phyloP scores from a whole-genome alignment of 1,284 basidiomycete genomes.

The Ceratobasidium papillatum region DNA sequence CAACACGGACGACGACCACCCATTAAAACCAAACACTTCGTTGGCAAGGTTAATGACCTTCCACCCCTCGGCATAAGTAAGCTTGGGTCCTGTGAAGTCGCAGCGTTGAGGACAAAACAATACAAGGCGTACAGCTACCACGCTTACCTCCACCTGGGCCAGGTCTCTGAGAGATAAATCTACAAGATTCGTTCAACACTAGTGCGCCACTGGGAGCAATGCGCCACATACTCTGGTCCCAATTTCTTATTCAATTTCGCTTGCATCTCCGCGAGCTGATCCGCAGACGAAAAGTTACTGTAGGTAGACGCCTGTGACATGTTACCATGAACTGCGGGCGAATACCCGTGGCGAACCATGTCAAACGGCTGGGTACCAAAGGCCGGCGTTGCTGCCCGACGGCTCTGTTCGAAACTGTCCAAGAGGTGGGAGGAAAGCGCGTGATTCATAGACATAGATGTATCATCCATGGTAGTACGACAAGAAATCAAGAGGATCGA shows the following conservation, averaged over 20 bases:
- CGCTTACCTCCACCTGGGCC: slow-evolving; percentile 75
- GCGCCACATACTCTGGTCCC: slow-evolving; percentile 80
- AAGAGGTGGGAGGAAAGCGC: slow-evolving; percentile 25
- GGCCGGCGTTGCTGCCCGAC: slow-evolving; percentile 37
- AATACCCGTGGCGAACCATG: slow-evolving; percentile 6
- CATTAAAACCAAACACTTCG: slow-evolving; percentile 98
- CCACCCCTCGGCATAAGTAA: slow-evolving; percentile 98
- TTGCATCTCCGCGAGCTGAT: slow-evolving; percentile 78
- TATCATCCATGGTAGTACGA: slow-evolving; percentile 9
- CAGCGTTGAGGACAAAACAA: background rate
- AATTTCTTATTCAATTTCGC: slow-evolving; percentile 86
- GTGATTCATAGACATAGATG: slow-evolving; percentile 37
- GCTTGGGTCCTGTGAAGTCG: slow-evolving; percentile 64
- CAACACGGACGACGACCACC: slow-evolving; percentile 91
- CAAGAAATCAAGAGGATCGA: background rate
- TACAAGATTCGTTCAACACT: background rate
- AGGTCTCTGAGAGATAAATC: slow-evolving; percentile 77
- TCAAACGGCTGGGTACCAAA: slow-evolving; percentile 23
- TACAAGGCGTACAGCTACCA: background rate
- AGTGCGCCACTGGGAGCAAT: background rate
- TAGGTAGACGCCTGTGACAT: slow-evolving; percentile 12
- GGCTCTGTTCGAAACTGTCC: slow-evolving; percentile 30
- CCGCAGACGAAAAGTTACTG: slow-evolving; percentile 52
- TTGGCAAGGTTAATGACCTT: slow-evolving; percentile 96
- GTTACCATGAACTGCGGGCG: slow-evolving; percentile 16